Percentiles rank a stretch among this genome's conserved stretches.
These are phyloP conservation scores for Saccharum officinarum DNA, from an alignment of 176 grass and related monocot species.

Conservation along the genomic window DNA sequence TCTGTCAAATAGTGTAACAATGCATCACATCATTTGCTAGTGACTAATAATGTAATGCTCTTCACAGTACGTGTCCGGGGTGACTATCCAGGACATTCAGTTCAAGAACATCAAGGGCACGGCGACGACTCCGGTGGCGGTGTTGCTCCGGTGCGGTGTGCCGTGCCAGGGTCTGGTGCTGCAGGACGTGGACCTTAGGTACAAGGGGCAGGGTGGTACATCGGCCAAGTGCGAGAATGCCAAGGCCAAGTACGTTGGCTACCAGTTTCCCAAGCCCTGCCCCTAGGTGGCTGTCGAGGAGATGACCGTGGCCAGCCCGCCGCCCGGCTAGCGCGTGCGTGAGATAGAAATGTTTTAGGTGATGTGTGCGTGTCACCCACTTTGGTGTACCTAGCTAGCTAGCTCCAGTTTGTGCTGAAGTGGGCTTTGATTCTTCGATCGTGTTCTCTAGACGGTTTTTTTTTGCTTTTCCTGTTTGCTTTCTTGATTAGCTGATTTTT, in stretches of 20 bases:
- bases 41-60: background rate
- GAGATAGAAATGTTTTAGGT: background rate
- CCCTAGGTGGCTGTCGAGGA: background rate
- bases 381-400: background rate
- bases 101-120: background rate
- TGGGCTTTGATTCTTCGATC: background rate
- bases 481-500: too few relatives aligned
- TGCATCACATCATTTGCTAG: slow-evolving; percentile 13
- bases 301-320: background rate
- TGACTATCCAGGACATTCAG: background rate
- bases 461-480: background rate
- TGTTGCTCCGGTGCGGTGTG: background rate
- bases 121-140: background rate
- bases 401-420: background rate
- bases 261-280: background rate
- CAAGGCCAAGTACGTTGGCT: background rate
- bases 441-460: background rate
- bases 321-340: background rate
- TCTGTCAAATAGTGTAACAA: background rate
- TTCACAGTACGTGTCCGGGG: background rate
- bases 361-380: background rate
- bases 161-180: background rate
- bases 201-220: background rate
- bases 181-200: background rate
- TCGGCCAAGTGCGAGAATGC: background rate